These are phyloP conservation scores for Peterozyma xylosa DNA, from an alignment of 805 yeast genomes.

Conservation along the genomic window DNA sequence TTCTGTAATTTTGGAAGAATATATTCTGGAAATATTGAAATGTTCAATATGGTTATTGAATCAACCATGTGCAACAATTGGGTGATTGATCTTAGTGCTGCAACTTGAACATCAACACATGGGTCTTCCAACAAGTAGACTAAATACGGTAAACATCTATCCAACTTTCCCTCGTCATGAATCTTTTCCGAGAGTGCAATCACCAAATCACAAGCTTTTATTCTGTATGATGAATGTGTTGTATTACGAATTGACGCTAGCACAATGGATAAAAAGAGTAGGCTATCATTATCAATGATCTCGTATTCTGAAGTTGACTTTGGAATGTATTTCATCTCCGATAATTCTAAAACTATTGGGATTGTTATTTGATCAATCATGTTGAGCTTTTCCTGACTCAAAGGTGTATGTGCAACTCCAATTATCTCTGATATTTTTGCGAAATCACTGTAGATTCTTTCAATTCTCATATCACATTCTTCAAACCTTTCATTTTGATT, in stretches of 20 bases:
- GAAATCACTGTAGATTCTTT: conserved; percentile 51
- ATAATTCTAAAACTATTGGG: conserved; percentile 39
- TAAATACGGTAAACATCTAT: conserved; percentile 77
- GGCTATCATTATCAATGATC: conserved; percentile 37
- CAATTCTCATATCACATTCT: conserved; percentile 50
- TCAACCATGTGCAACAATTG: conserved; percentile 61
- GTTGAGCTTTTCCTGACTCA: conserved; percentile 11
- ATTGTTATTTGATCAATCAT: conserved; percentile 15
- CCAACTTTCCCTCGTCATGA: conserved; percentile 78
- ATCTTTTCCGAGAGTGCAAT: conserved; percentile 69
- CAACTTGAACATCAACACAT: conserved; percentile 55
- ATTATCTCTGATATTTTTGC: conserved; percentile 36
- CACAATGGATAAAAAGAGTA: conserved; percentile 51
- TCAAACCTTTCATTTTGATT: conserved; percentile 19
- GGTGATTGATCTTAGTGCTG: conserved; percentile 58
- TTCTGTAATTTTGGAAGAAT: conserved; percentile 59
- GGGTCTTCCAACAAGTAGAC: conserved; percentile 66
- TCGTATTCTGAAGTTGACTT: conserved; percentile 22
- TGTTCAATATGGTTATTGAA: conserved; percentile 66
- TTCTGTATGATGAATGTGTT: conserved; percentile 47
- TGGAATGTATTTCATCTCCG: conserved; percentile 43
- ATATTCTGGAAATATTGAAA: conserved; percentile 73
- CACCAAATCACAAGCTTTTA: conserved; percentile 70
- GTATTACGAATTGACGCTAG: conserved; percentile 57
- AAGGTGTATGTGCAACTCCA: conserved; percentile 13